Evolutionary conservation across 306 rosid genomes (phyloP).

Genomic region (Crotalaria pallida): DNA sequence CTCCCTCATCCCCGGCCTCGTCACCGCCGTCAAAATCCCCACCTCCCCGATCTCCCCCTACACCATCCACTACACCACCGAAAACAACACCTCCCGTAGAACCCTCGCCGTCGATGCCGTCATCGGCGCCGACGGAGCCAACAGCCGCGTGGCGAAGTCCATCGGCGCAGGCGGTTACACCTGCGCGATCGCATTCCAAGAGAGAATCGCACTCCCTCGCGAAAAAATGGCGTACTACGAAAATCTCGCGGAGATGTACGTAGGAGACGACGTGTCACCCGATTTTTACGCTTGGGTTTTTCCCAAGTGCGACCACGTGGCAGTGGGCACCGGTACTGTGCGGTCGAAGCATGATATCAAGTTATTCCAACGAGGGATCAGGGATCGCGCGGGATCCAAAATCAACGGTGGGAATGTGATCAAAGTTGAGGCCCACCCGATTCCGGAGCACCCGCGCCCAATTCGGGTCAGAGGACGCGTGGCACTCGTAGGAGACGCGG

Average conservation of each 20-base stretch:
- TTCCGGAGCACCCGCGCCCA: conserved; percentile 86
- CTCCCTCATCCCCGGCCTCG: conserved; percentile 50
- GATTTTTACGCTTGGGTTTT: conserved; percentile 95
- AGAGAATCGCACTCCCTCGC: conserved; percentile 64
- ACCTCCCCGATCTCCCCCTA: conserved; percentile 37
- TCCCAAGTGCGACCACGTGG: conserved; percentile 95
- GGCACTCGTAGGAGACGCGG: conserved; percentile 88
- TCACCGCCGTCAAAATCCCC: conserved; percentile 57
- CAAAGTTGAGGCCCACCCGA: conserved; percentile 86
- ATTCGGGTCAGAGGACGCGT: conserved; percentile 61
- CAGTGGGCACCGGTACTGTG: conserved; percentile 89
- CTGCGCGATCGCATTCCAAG: conserved; percentile 86
- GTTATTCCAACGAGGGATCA: conserved; percentile 54
- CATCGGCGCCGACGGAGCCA: conserved; percentile 84
- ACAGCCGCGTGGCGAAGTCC: conserved; percentile 73
- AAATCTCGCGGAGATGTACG: conserved; percentile 81
- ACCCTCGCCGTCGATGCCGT: conserved; percentile 73
- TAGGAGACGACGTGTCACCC: conserved; percentile 84
- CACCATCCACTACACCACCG: conserved; percentile 47
- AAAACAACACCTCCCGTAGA: conserved; percentile 19
- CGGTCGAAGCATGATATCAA: conserved; percentile 57
- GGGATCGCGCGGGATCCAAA: conserved; percentile 50
- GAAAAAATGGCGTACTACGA: conserved; percentile 73
- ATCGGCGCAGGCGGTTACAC: conserved; percentile 71
- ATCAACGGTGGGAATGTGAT: conserved; percentile 70